Conservation (phyloP, 2,329 filamentous ascomycete genomes). For the Sporothrix luriei region DNA sequence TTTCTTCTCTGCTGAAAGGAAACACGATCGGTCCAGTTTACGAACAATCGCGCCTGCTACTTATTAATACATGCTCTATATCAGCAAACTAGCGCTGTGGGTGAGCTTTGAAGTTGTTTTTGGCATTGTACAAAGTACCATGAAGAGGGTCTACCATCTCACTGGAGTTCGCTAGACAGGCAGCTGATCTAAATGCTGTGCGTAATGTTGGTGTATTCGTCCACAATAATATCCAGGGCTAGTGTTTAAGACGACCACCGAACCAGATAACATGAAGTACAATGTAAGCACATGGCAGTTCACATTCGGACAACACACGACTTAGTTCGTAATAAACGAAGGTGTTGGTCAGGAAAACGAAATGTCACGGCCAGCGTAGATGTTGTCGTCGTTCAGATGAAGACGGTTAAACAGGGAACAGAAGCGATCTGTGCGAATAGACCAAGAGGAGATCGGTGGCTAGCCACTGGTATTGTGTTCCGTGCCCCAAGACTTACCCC, state of each 20-base stretch:
- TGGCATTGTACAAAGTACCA: too few species aligned
- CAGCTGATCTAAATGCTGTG: not conserved
- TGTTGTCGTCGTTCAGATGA: not conserved
- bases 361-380: not conserved
- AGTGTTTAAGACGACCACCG: not conserved
- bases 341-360: not conserved
- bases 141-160: not conserved
- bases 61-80: not conserved
- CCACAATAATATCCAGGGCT: not conserved
- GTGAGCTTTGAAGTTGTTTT: not conserved
- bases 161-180: not conserved
- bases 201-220: constrained; percentile 2
- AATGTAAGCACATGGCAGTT: too few species aligned
- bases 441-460: not conserved
- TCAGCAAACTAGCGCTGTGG: not conserved
- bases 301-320: too few species aligned
- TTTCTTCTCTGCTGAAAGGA: not conserved
- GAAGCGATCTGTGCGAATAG: not conserved
- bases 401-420: not conserved
- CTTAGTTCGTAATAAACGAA: not conserved
- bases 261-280: not conserved
- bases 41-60: not conserved
- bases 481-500: not conserved
- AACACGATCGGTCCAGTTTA: not conserved
- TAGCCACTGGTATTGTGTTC: not conserved